phyloP scores from a whole-genome alignment of 2,329 filamentous ascomycete species.

The Talaromyces sp. region DNA sequence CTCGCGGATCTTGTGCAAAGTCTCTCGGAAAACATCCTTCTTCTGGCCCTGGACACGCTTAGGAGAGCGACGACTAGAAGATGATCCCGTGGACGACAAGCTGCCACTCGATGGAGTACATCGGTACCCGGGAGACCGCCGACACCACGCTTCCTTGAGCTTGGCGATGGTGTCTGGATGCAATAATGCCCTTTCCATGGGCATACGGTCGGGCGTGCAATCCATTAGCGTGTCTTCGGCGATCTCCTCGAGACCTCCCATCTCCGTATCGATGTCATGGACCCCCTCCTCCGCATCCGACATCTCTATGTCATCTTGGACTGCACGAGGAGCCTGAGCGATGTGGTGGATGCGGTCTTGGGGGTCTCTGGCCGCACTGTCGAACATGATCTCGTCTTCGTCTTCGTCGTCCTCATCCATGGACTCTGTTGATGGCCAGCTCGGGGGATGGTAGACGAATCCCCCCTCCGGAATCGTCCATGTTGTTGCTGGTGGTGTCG shows the following conservation, averaged over 20 bases:
- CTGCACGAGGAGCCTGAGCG: background rate
- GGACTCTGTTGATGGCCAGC: background rate
- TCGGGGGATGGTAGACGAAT: background rate
- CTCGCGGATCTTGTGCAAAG: background rate
- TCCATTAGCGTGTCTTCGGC: conserved; percentile 2
- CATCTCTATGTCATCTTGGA: background rate
- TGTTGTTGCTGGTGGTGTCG: background rate
- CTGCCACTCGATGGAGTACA: background rate
- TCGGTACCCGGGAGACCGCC: background rate
- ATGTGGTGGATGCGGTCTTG: background rate
- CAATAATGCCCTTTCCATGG: background rate
- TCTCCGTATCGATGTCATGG: background rate
- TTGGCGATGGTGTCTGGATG: background rate
- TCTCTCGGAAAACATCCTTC: background rate
- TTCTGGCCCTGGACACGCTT: background rate
- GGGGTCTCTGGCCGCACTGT: background rate
- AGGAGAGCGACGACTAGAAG: background rate
- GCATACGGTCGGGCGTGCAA: background rate
- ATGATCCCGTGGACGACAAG: background rate
- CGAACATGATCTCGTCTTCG: background rate
- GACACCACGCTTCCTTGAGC: background rate
- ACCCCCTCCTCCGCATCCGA: background rate
- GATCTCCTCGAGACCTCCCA: background rate
- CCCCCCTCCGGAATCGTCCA: background rate
- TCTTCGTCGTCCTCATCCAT: background rate